A percentile compares a stretch with the other conserved stretches of the same genome.
Evolutionary conservation across 371 early-diverging fungal genomes (phyloP).

Genomic region (Mortierella sp.): DNA sequence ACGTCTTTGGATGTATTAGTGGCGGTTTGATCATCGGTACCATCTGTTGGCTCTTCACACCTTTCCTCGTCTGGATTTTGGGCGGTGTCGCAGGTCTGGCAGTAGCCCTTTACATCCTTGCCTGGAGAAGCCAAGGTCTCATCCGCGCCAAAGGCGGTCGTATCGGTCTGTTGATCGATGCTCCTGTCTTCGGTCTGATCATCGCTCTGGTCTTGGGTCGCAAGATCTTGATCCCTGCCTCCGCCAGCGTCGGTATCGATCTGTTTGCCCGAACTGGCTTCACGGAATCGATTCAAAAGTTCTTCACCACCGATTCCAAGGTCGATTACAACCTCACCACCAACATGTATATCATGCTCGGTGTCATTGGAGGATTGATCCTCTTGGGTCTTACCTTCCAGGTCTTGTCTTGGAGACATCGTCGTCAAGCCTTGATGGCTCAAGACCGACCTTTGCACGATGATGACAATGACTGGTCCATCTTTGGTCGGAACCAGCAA

Average conservation of each 20-base stretch:
- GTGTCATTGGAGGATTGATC: constrained; percentile 28
- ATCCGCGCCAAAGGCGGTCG: constrained; percentile 68
- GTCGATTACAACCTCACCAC: constrained; percentile 27
- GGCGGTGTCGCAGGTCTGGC: constrained; percentile 66
- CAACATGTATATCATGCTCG: constrained; percentile 48
- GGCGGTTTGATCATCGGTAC: constrained; percentile 72
- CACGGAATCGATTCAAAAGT: constrained; percentile 34
- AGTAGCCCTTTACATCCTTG: constrained; percentile 68
- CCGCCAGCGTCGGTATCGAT: constrained; percentile 80
- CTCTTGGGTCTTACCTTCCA: constrained; percentile 18
- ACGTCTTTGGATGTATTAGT: constrained; percentile 90
- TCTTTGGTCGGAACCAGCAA: constrained; percentile 1
- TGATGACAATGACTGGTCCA: constrained; percentile 22
- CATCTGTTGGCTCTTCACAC: constrained; percentile 23
- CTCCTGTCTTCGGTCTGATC: constrained; percentile 64
- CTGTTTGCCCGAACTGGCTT: constrained; percentile 81
- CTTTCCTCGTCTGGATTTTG: constrained; percentile 61
- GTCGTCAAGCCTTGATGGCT: constrained; percentile 12
- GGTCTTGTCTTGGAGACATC: constrained; percentile 19
- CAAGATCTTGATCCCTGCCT: constrained; percentile 69
- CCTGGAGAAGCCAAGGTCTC: constrained; percentile 63
- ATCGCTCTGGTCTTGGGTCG: constrained; percentile 64
- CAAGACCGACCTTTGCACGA: constrained; percentile 23
- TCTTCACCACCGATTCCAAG: constrained; percentile 20
- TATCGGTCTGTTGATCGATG: constrained; percentile 69